phyloP scores from a whole-genome alignment of 768 basidiomycete genomes.

The Mycena rebaudengoi region DNA sequence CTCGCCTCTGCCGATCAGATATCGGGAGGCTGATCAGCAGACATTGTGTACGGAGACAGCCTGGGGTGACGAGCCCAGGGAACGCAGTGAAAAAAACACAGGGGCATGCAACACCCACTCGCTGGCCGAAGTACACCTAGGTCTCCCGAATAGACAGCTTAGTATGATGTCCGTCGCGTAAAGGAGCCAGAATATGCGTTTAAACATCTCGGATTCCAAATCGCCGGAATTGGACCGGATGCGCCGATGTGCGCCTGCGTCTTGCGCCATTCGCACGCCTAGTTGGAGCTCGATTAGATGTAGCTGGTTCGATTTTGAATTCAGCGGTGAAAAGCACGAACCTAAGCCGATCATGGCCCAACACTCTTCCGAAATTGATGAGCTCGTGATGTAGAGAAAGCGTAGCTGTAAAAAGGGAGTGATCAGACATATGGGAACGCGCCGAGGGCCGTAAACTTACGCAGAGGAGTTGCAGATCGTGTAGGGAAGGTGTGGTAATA shows the following conservation, averaged over 20 bases:
- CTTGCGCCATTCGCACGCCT: slow-evolving; percentile 53
- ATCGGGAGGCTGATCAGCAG: too few species aligned
- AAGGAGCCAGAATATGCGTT: slow-evolving; percentile 49
- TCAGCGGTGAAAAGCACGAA: not conserved
- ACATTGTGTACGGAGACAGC: too few species aligned
- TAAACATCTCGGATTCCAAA: slow-evolving; percentile 61
- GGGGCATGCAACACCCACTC: slow-evolving; percentile 48
- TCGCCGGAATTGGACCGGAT: slow-evolving; percentile 36
- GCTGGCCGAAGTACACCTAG: slow-evolving; percentile 59
- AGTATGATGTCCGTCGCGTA: slow-evolving; percentile 19
- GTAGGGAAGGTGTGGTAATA: slow-evolving; percentile 37
- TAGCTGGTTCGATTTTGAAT: too few species aligned
- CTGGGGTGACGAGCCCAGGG: too few species aligned
- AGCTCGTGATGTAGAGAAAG: slow-evolving; percentile 42
- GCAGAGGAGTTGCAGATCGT: slow-evolving; percentile 47
- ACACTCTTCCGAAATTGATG: slow-evolving; percentile 32
- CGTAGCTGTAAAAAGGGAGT: slow-evolving; percentile 39
- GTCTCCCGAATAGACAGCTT: slow-evolving; percentile 52
- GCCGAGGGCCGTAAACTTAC: slow-evolving; percentile 37
- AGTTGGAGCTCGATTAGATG: too few species aligned
- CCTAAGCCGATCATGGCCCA: slow-evolving; percentile 46
- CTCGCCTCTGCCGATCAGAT: too few species aligned
- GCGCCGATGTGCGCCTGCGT: slow-evolving; percentile 56
- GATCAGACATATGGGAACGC: slow-evolving; percentile 21
- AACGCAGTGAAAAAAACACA: not conserved